Evolutionary conservation across 495 filamentous ascomycete genomes (phyloP).

Genomic region (Penicillium waksmanii): DNA sequence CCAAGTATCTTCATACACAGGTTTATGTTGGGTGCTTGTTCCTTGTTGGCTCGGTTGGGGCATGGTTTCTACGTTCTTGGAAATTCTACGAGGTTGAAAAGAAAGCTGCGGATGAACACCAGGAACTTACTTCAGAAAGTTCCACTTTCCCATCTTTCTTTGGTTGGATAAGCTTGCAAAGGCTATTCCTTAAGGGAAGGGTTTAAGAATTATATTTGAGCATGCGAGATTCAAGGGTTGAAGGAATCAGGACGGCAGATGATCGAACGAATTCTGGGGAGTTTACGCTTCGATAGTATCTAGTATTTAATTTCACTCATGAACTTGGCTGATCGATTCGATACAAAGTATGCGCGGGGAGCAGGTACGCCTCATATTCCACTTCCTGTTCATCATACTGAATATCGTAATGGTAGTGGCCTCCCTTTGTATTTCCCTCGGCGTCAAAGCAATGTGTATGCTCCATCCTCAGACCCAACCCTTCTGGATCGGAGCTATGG

Average conservation of each 20-base stretch:
- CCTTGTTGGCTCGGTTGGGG: conserved; percentile 53
- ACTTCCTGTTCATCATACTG: conserved; percentile 29
- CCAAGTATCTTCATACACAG: conserved; percentile 63
- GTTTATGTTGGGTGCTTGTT: conserved; percentile 65
- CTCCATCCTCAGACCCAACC: conserved; percentile 42
- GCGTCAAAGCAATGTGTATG: conserved; percentile 49
- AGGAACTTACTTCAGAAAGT: neutral
- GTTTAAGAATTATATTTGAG: neutral
- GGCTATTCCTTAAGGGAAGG: conserved; percentile 15
- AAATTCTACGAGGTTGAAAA: conserved; percentile 24
- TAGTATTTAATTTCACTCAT: conserved; percentile 1
- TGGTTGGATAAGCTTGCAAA: conserved; percentile 14
- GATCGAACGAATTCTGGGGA: too few species aligned
- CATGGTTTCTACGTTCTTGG: conserved; percentile 52
- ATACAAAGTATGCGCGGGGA: conserved; percentile 38
- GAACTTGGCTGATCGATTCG: conserved; percentile 38
- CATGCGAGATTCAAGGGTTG: neutral
- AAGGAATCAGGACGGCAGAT: too few species aligned
- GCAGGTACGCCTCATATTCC: conserved; percentile 47
- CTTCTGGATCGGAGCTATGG: conserved; percentile 40
- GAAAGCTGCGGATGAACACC: conserved; percentile 17
- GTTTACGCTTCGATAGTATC: neutral
- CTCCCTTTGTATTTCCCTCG: conserved; percentile 29
- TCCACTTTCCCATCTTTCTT: conserved; percentile 14
- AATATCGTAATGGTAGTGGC: conserved; percentile 49